These are phyloP conservation scores for Russula vinacea DNA, from an alignment of 768 basidiomycete species.

Conservation along the genomic window DNA sequence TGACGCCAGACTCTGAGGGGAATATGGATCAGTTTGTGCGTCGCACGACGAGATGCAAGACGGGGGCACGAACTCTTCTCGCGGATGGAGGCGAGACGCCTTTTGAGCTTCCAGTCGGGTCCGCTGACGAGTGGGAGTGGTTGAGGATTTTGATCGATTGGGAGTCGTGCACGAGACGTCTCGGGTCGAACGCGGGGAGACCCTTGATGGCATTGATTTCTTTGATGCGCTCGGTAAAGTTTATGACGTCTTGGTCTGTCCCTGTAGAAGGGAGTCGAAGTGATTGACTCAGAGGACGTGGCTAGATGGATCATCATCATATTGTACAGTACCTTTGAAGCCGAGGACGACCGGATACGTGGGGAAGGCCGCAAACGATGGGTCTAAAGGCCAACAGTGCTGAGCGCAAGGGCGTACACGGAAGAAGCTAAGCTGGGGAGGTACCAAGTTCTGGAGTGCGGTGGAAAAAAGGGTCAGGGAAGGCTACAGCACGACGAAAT, in stretches of 20 bases:
- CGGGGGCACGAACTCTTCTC: constrained; percentile 68
- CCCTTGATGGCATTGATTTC: constrained; percentile 49
- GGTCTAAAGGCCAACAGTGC: constrained; percentile 42
- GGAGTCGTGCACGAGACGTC: constrained; percentile 66
- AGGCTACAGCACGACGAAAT: too few species aligned
- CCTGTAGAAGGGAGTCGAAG: constrained; percentile 36
- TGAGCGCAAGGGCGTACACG: neutral
- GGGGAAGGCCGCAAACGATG: constrained; percentile 71
- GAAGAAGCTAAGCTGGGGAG: neutral
- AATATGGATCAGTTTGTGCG: neutral
- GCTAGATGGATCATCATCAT: neutral
- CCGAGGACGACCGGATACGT: constrained; percentile 80
- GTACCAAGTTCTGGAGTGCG: constrained; percentile 35
- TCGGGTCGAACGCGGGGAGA: constrained; percentile 67
- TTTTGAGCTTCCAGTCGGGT: constrained; percentile 72
- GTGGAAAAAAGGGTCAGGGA: neutral
- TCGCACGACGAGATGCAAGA: neutral
- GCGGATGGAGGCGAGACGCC: constrained; percentile 61
- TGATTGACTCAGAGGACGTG: neutral
- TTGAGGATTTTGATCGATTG: constrained; percentile 79
- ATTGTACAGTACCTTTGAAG: constrained; percentile 60
- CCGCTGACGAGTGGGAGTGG: constrained; percentile 75
- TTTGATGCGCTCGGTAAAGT: constrained; percentile 55
- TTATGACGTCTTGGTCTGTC: constrained; percentile 59
- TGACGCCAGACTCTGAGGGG: constrained; percentile 64